phyloP scores from a whole-genome alignment of 2,329 filamentous ascomycete genomes.

The Pseudogymnoascus sp. region DNA sequence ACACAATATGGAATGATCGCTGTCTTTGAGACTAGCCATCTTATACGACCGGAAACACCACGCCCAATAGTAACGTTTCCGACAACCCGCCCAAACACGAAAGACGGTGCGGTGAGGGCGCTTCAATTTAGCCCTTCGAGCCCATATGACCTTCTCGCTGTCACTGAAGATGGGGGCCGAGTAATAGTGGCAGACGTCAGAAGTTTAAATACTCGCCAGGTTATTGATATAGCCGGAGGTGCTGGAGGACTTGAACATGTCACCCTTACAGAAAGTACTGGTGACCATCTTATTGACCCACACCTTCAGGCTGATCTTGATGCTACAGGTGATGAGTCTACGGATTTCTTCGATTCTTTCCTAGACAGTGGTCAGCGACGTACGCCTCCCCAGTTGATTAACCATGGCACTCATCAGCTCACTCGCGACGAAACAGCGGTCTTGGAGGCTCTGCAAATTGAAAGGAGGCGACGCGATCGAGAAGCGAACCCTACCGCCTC shows the following conservation, averaged over 20 bases:
- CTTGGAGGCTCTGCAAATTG: slow-evolving; percentile 46
- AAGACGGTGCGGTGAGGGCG: slow-evolving; percentile 72
- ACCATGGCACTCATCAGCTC: slow-evolving; percentile 22
- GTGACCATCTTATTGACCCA: slow-evolving; percentile 20
- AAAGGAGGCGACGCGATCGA: slow-evolving; percentile 37
- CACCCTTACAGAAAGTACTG: slow-evolving; percentile 18
- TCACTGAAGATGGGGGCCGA: slow-evolving; percentile 80
- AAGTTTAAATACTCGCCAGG: slow-evolving; percentile 59
- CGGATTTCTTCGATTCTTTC: neutral
- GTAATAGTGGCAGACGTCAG: slow-evolving; percentile 68
- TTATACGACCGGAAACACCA: slow-evolving; percentile 39
- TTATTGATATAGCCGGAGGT: slow-evolving; percentile 54
- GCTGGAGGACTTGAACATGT: slow-evolving; percentile 39
- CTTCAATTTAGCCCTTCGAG: slow-evolving; percentile 84
- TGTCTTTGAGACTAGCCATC: slow-evolving; percentile 53
- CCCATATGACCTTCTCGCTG: slow-evolving; percentile 82
- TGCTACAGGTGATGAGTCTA: neutral
- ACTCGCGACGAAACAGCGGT: slow-evolving; percentile 47
- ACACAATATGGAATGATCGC: slow-evolving; percentile 76
- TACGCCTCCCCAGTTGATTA: neutral
- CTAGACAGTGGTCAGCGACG: neutral
- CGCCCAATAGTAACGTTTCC: slow-evolving; percentile 67
- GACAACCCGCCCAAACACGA: slow-evolving; percentile 64
- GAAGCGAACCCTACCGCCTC: slow-evolving; percentile 16
- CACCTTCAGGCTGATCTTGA: slow-evolving; percentile 16